Evolutionary conservation across 1,284 basidiomycete genomes (phyloP).

Genomic region (Heliocybe sulcata): DNA sequence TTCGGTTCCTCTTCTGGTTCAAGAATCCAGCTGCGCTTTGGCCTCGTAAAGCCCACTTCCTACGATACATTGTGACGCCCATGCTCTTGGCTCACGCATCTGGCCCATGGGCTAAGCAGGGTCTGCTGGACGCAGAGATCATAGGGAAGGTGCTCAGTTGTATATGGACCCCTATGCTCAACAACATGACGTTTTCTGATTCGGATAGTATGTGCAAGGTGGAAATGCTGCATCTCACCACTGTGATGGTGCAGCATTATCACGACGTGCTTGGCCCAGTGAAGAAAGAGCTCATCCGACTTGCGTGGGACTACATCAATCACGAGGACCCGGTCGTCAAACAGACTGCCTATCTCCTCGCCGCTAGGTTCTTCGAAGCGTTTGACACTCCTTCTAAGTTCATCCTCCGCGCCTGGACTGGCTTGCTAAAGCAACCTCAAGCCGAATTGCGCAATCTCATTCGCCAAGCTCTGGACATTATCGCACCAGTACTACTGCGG

Average conservation of each 20-base stretch:
- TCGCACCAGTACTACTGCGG: conserved; percentile 82
- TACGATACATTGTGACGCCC: conserved; percentile 88
- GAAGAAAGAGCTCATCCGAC: conserved; percentile 93
- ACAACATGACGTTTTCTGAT: conserved; percentile 47
- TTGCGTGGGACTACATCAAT: conserved; percentile 87
- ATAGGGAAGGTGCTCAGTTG: conserved; percentile 63
- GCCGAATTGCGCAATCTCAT: conserved; percentile 78
- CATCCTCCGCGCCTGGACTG: conserved; percentile 90
- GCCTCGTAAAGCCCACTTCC: conserved; percentile 80
- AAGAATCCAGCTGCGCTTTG: conserved; percentile 60
- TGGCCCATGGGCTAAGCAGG: conserved; percentile 39
- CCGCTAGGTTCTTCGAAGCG: conserved; percentile 90
- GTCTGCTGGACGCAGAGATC: conserved; percentile 67
- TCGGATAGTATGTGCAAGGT: conserved; percentile 83
- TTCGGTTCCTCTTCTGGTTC: conserved; percentile 85
- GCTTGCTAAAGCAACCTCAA: conserved; percentile 80
- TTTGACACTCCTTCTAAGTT: conserved; percentile 94
- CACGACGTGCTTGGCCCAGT: conserved; percentile 54
- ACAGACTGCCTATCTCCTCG: conserved; percentile 89
- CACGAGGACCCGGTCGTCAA: conserved; percentile 90
- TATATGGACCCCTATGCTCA: conserved; percentile 78
- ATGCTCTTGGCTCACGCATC: conserved; percentile 76
- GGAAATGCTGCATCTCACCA: conserved; percentile 89
- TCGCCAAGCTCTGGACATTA: conserved; percentile 84
- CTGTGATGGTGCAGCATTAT: conserved; percentile 84